phyloP scores from a whole-genome alignment of 495 filamentous ascomycete genomes.

The Aspergillus leporis region DNA sequence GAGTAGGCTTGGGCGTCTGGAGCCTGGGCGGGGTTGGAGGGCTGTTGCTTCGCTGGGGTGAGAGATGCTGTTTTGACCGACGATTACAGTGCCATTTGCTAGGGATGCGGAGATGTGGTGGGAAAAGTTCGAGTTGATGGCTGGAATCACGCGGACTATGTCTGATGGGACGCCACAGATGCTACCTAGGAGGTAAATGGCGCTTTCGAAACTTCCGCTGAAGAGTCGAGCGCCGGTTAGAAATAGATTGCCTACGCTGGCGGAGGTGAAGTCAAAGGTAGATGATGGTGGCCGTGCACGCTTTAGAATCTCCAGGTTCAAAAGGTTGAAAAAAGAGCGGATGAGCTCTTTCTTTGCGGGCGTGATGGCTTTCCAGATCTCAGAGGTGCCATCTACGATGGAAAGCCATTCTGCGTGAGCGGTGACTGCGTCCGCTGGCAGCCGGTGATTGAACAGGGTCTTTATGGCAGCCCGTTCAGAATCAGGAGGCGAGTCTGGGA shows the following conservation, averaged over 20 bases:
- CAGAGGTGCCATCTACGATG: constrained; percentile 78
- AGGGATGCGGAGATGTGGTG: constrained; percentile 90
- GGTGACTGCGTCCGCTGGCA: constrained; percentile 51
- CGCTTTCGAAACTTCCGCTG: constrained; percentile 76
- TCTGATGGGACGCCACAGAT: constrained; percentile 77
- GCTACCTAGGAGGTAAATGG: constrained; percentile 77
- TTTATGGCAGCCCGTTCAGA: constrained; percentile 72
- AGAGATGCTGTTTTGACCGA: constrained; percentile 89
- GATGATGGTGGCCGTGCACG: constrained; percentile 70
- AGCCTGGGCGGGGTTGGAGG: constrained; percentile 38
- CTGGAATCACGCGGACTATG: constrained; percentile 74
- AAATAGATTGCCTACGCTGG: constrained; percentile 93
- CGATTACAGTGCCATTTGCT: constrained; percentile 73
- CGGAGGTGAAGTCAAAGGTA: constrained; percentile 84
- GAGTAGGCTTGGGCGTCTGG: constrained; percentile 38
- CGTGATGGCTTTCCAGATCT: constrained; percentile 73
- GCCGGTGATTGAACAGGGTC: constrained; percentile 80
- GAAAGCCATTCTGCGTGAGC: constrained; percentile 74
- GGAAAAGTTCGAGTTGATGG: constrained; percentile 90
- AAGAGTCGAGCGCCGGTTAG: constrained; percentile 81
- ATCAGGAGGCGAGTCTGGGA: constrained; percentile 63
- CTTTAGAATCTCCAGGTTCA: constrained; percentile 92
- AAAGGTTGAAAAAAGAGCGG: constrained; percentile 80
- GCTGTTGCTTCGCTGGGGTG: constrained; percentile 69
- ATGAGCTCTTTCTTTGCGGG: constrained; percentile 89